These are phyloP conservation scores for Kodamaea fukazawae DNA, from an alignment of 805 yeast species.

Conservation along the genomic window DNA sequence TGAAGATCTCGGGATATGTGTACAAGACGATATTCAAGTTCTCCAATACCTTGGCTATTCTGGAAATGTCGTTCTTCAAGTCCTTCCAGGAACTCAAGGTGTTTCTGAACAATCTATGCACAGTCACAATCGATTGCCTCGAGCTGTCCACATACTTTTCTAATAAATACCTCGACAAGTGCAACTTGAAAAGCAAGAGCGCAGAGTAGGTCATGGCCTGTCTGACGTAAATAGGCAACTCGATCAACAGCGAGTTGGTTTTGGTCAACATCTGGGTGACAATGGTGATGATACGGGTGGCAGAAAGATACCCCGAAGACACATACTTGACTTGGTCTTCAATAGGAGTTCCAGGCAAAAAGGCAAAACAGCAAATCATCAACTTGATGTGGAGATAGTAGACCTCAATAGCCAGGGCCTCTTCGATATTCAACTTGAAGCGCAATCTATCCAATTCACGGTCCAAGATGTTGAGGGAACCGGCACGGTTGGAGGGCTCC, in stretches of 20 bases:
- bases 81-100: conserved; percentile 90
- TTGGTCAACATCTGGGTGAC: conserved; percentile 58
- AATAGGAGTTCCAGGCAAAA: conserved; percentile 83
- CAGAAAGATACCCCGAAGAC: conserved; percentile 72
- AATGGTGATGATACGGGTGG: conserved; percentile 78
- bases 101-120: conserved; percentile 82
- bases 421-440: conserved; percentile 62
- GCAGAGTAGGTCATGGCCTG: conserved; percentile 85
- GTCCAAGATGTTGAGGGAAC: conserved; percentile 71
- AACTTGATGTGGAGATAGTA: conserved; percentile 75
- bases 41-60: conserved; percentile 89
- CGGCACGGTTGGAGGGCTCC: conserved; percentile 80
- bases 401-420: conserved; percentile 67
- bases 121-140: conserved; percentile 89
- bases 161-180: conserved; percentile 68
- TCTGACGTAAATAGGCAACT: conserved; percentile 81
- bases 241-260: conserved; percentile 68
- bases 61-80: conserved; percentile 82
- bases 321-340: conserved; percentile 86
- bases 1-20: conserved; percentile 79
- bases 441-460: conserved; percentile 73
- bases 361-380: conserved; percentile 85
- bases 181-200: conserved; percentile 73
- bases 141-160: conserved; percentile 83
- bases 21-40: conserved; percentile 82